These are phyloP conservation scores for Diaporthe humulicola DNA, from an alignment of 2,329 filamentous ascomycete species.

Conservation along the genomic window DNA sequence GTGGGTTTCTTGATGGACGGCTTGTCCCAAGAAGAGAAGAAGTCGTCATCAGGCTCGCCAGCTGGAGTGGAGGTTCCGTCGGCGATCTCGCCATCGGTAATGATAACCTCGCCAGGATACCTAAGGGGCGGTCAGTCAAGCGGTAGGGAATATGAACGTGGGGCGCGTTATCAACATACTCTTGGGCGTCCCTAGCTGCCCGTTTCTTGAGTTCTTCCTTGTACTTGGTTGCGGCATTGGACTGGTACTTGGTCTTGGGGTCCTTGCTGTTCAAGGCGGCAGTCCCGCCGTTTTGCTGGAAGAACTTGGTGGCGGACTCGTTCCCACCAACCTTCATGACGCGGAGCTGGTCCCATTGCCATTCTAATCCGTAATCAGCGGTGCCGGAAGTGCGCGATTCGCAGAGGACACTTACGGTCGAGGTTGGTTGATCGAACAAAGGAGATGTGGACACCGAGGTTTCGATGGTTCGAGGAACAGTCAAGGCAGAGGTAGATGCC, in stretches of 20 bases:
- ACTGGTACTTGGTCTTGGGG: slow-evolving; percentile 96
- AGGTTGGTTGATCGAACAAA: slow-evolving; percentile 99
- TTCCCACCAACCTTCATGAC: slow-evolving; percentile 99
- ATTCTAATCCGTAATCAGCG: slow-evolving; percentile 68
- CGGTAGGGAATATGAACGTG: background rate
- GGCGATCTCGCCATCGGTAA: slow-evolving; percentile 78
- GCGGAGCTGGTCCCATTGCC: slow-evolving; percentile 99
- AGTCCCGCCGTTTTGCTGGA: slow-evolving; percentile 94
- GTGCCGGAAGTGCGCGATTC: background rate
- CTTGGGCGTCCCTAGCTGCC: slow-evolving; percentile 84
- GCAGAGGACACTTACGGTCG: slow-evolving; percentile 78
- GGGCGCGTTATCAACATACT: slow-evolving; percentile 68
- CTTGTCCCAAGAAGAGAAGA: slow-evolving; percentile 99
- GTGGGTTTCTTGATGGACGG: slow-evolving; percentile 96
- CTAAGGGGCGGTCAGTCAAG: slow-evolving; percentile 60
- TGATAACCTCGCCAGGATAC: slow-evolving; percentile 86
- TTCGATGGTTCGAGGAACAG: slow-evolving; percentile 96
- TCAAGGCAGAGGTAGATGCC: slow-evolving; percentile 98
- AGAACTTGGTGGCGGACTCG: slow-evolving; percentile 97
- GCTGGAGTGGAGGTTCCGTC: slow-evolving; percentile 82
- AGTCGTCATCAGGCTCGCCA: slow-evolving; percentile 88
- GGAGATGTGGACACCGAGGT: slow-evolving; percentile 98
- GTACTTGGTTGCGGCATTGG: slow-evolving; percentile 93
- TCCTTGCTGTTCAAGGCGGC: slow-evolving; percentile 97
- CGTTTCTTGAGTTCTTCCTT: slow-evolving; percentile 95